Conservation (phyloP, 108 stramenopile species). For the Nannochloropsis gaditana region DNA sequence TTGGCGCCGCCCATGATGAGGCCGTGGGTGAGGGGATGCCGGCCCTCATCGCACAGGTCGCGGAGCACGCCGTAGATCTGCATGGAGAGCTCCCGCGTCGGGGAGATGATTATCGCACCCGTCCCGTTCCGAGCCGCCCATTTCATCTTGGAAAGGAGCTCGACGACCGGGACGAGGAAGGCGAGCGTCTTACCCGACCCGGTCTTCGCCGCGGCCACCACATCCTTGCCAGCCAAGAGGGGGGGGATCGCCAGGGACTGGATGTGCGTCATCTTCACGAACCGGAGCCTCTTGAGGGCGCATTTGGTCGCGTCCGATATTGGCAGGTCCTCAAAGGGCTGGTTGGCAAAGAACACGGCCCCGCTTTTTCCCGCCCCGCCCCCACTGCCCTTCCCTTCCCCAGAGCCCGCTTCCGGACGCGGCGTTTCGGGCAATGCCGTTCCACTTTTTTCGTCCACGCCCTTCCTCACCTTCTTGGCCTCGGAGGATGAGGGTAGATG, state of each 20-base stretch:
- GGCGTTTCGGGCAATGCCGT: background rate
- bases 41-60: slow-evolving; percentile 67
- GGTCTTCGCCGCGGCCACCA: slow-evolving; percentile 97
- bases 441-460: background rate
- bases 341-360: slow-evolving; percentile 51
- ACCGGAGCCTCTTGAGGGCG: slow-evolving; percentile 67
- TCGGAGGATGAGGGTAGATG: background rate
- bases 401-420: background rate
- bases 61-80: slow-evolving; percentile 98
- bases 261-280: slow-evolving; percentile 85
- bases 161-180: slow-evolving; percentile 86
- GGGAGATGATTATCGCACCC: slow-evolving; percentile 90
- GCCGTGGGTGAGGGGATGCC: slow-evolving; percentile 85
- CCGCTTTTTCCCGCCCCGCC: slow-evolving; percentile 14
- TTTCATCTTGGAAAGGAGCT: slow-evolving; percentile 72
- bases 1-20: slow-evolving; percentile 87
- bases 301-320: slow-evolving; percentile 76
- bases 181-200: slow-evolving; percentile 96
- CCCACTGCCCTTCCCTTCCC: background rate
- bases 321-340: slow-evolving; percentile 70
- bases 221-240: slow-evolving; percentile 82
- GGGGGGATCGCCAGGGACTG: slow-evolving; percentile 87
- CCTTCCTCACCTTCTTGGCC: slow-evolving; percentile 28
- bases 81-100: slow-evolving; percentile 94
- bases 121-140: slow-evolving; percentile 85